Percentiles rank a stretch among this genome's conserved stretches.
Conservation (phyloP, 768 basidiomycete genomes). For the Tephrocybe sp. region DNA sequence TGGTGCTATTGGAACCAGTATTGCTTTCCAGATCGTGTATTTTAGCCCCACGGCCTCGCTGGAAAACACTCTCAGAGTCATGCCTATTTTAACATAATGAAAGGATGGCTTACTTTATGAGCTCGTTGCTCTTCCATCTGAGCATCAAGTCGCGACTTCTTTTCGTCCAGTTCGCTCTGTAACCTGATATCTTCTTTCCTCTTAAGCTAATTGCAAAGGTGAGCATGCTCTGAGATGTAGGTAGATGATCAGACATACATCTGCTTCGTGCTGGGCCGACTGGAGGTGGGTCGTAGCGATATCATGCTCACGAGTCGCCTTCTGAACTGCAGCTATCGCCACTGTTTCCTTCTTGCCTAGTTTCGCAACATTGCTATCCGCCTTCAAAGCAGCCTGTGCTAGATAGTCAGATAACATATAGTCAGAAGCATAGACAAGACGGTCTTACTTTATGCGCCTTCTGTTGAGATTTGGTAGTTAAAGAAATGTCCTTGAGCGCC, state of each 20-base stretch:
- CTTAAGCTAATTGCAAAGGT: conserved; percentile 6
- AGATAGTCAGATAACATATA: not conserved
- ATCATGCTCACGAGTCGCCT: conserved; percentile 46
- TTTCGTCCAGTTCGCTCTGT: conserved; percentile 20
- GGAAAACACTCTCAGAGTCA: not conserved
- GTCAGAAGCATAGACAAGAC: not conserved
- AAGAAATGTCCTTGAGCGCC: conserved; percentile 50
- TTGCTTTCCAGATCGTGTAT: conserved; percentile 4
- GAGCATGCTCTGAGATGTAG: not conserved
- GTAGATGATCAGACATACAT: not conserved
- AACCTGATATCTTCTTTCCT: conserved; percentile 18
- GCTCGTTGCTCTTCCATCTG: conserved; percentile 21
- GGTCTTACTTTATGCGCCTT: conserved; percentile 50
- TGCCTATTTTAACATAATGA: not conserved
- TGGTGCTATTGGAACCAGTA: not conserved
- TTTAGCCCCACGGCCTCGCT: conserved; percentile 12
- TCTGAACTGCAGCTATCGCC: conserved; percentile 41
- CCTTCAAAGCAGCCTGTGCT: conserved; percentile 14
- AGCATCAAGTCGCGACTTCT: conserved; percentile 23
- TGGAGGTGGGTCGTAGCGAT: conserved; percentile 32
- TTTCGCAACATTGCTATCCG: conserved; percentile 30
- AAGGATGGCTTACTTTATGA: conserved; percentile 19
- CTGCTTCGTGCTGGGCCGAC: conserved; percentile 11
- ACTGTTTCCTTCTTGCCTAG: conserved; percentile 48
- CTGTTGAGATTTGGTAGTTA: conserved; percentile 49